Evolutionary conservation across 768 basidiomycete species (phyloP).

Genomic region (Lentinula edodes): DNA sequence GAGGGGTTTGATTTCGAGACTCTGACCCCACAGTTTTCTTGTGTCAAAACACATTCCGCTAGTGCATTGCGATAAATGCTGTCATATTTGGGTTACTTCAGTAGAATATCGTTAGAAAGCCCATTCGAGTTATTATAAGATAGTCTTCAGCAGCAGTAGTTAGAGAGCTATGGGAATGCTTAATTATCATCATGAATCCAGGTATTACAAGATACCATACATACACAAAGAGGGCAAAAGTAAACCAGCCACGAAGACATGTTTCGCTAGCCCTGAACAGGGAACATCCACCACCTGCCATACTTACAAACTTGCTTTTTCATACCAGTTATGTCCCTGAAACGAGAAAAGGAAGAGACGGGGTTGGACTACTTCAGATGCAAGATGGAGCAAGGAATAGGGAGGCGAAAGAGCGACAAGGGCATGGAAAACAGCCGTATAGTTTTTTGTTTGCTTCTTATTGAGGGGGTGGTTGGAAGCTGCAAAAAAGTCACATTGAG

Average conservation of each 20-base stretch:
- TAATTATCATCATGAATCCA: not conserved
- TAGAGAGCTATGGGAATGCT: not conserved
- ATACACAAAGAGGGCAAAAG: not conserved
- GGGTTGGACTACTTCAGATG: not conserved
- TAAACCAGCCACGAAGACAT: not conserved
- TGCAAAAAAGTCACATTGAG: slow-evolving; percentile 13
- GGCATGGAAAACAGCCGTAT: not conserved
- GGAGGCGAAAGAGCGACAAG: not conserved
- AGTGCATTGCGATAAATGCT: not conserved
- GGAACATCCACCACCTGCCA: not conserved
- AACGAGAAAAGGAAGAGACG: not conserved
- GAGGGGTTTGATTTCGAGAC: not conserved
- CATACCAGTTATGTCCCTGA: not conserved
- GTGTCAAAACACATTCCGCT: not conserved
- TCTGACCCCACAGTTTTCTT: not conserved
- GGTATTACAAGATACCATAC: not conserved
- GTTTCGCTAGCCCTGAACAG: not conserved
- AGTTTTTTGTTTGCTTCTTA: not conserved
- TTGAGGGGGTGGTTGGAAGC: slow-evolving; percentile 50
- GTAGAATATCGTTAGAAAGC: not conserved
- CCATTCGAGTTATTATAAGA: no score
- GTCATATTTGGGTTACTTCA: no score
- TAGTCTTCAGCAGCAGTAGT: no score
- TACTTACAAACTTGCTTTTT: not conserved
- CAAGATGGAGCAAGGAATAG: no score